These are phyloP conservation scores for Neonectria faginata DNA, from an alignment of 2,329 filamentous ascomycete genomes.

Conservation along the genomic window DNA sequence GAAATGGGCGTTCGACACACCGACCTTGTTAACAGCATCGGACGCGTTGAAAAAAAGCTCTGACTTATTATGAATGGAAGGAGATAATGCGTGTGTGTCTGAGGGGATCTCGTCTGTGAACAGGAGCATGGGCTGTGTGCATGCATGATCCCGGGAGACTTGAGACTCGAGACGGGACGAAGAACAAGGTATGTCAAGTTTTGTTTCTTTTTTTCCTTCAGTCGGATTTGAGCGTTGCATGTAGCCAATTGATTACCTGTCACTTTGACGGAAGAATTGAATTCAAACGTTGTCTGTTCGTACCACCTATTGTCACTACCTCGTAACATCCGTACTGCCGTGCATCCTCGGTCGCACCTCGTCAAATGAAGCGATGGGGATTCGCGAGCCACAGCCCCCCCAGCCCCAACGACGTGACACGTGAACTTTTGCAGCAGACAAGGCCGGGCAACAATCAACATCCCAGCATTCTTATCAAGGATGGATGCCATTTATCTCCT, in stretches of 20 bases:
- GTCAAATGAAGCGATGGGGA: slow-evolving; percentile 4
- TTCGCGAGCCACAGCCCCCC: slow-evolving; percentile 2
- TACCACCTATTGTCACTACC: too few relatives aligned
- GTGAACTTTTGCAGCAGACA: slow-evolving; percentile 10
- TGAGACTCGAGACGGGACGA: slow-evolving; percentile 1
- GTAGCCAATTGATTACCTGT: background rate
- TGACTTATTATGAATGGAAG: slow-evolving; percentile 71
- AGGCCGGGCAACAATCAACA: background rate
- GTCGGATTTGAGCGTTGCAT: slow-evolving; percentile 22
- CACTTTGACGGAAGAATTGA: background rate
- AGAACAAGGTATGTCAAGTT: slow-evolving; percentile 8
- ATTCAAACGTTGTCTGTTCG: background rate
- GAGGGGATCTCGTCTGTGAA: slow-evolving; percentile 6
- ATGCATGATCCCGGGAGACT: slow-evolving; percentile 22
- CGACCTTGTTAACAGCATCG: slow-evolving; percentile 91
- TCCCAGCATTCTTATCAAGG: slow-evolving; percentile 3
- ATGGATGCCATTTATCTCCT: background rate
- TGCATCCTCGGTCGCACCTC: background rate
- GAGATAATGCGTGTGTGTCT: slow-evolving; percentile 18
- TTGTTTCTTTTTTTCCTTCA: background rate
- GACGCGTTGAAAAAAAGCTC: slow-evolving; percentile 98
- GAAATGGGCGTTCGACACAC: slow-evolving; percentile 99
- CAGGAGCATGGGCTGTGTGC: slow-evolving; percentile 1
- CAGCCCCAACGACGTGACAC: slow-evolving; percentile 9
- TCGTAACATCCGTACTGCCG: background rate